Conservation (phyloP, 352 stramenopile genomes). For the Globisporangium iwayamae region DNA sequence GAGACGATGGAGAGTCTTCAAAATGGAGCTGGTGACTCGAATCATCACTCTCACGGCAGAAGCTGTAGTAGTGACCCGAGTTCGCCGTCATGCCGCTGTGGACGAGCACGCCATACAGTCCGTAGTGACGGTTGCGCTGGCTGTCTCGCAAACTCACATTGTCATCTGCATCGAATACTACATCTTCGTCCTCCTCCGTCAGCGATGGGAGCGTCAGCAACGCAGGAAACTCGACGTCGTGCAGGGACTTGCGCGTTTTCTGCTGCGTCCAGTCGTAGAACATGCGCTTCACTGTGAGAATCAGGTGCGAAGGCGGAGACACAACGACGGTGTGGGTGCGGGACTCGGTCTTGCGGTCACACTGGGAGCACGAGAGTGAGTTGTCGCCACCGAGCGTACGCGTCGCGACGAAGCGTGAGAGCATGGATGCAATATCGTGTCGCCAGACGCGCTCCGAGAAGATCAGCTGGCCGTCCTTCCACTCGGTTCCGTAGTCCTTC, state of each 20-base stretch:
- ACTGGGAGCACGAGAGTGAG: constrained; percentile 65
- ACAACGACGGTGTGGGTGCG: constrained; percentile 79
- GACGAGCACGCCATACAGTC: constrained; percentile 87
- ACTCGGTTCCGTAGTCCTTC: constrained; percentile 88
- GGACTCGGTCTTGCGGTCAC: constrained; percentile 75
- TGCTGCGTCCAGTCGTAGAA: constrained; percentile 88
- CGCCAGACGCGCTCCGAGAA: constrained; percentile 83
- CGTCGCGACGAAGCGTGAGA: constrained; percentile 73
- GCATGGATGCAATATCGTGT: constrained; percentile 81
- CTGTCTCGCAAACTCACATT: constrained; percentile 17
- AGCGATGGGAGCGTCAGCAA: constrained; percentile 66
- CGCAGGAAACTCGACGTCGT: constrained; percentile 76
- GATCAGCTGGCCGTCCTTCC: constrained; percentile 69
- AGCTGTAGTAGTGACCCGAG: constrained; percentile 91
- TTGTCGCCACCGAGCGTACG: constrained; percentile 82
- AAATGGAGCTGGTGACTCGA: constrained; percentile 68
- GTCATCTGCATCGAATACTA: constrained; percentile 21
- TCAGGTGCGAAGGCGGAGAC: constrained; percentile 75
- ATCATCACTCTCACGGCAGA: constrained; percentile 79
- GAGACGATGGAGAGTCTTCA: constrained; percentile 68
- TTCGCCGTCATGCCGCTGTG: constrained; percentile 88
- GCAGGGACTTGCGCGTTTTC: constrained; percentile 84
- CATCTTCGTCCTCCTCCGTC: constrained; percentile 52
- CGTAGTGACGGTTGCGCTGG: constrained; percentile 62
- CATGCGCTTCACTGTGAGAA: constrained; percentile 89